Percentiles rank a stretch among this genome's conserved stretches.
phyloP scores from a whole-genome alignment of 2,329 filamentous ascomycete species.

The Ilyonectria destructans region DNA sequence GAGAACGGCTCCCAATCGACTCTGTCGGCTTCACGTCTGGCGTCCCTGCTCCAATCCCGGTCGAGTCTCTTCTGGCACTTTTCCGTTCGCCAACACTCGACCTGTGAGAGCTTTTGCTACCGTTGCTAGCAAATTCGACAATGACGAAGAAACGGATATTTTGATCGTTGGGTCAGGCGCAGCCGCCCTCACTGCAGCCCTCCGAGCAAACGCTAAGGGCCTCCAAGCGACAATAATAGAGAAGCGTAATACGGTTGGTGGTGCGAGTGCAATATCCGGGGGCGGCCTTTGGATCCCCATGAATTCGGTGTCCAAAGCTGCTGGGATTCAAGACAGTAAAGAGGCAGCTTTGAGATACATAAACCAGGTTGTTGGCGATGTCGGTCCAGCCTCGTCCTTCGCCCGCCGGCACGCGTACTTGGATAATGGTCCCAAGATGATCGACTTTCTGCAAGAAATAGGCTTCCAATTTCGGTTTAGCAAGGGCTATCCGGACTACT shows the following conservation, averaged over 20 bases:
- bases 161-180: conserved; percentile 15
- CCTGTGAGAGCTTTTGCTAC: too few species aligned
- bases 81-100: too few species aligned
- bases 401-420: neutral
- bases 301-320: conserved; percentile 4
- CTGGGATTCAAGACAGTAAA: neutral
- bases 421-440: conserved; percentile 1
- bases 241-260: conserved; percentile 1
- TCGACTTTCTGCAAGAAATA: neutral
- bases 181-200: conserved; percentile 7
- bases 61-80: too few species aligned
- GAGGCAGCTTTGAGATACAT: conserved; percentile 5
- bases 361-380: too few species aligned
- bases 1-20: too few species aligned
- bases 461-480: conserved; percentile 2
- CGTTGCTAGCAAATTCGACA: neutral
- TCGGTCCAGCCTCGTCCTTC: too few species aligned
- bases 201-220: neutral
- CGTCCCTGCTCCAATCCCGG: too few species aligned
- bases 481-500: conserved; percentile 12
- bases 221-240: neutral
- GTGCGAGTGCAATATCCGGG: conserved; percentile 10
- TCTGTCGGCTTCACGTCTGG: too few species aligned
- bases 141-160: conserved; percentile 15
- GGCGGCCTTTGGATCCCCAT: conserved; percentile 17